phyloP scores from a whole-genome alignment of 1,284 basidiomycete genomes.

The Ustilago trichophora region DNA sequence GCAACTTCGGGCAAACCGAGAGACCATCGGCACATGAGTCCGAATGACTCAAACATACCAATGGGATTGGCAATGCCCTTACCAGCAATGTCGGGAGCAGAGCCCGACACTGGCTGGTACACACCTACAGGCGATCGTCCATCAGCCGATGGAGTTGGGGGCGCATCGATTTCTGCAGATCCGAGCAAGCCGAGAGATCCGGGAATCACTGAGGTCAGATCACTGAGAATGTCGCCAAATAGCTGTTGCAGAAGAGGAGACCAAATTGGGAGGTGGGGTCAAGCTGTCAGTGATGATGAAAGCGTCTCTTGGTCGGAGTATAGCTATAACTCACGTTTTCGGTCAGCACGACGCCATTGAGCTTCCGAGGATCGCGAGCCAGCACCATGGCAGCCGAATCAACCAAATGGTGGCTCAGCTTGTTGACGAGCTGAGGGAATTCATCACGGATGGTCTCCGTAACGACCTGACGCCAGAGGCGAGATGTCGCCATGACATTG shows the following conservation, averaged over 20 bases:
- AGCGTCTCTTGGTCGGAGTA: too few species aligned
- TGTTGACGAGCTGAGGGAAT: slow-evolving; percentile 39
- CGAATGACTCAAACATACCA: slow-evolving; percentile 93
- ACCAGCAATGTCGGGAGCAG: slow-evolving; percentile 91
- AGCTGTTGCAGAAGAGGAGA: slow-evolving; percentile 19
- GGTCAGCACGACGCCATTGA: slow-evolving; percentile 79
- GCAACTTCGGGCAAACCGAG: slow-evolving; percentile 81
- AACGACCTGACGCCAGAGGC: slow-evolving; percentile 82
- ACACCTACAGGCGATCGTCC: slow-evolving; percentile 73
- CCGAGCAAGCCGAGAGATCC: slow-evolving; percentile 78
- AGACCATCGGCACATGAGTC: slow-evolving; percentile 95
- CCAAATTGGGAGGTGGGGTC: too few species aligned
- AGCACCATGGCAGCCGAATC: slow-evolving; percentile 97
- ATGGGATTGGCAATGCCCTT: slow-evolving; percentile 94
- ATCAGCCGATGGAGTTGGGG: slow-evolving; percentile 71
- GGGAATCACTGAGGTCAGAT: slow-evolving; percentile 41
- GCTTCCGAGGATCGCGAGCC: slow-evolving; percentile 85
- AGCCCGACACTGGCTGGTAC: slow-evolving; percentile 84
- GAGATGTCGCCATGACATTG: slow-evolving; percentile 91
- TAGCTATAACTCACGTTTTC: slow-evolving; percentile 53
- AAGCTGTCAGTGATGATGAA: too few species aligned
- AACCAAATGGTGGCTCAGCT: slow-evolving; percentile 76
- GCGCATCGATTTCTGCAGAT: slow-evolving; percentile 92
- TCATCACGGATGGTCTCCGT: slow-evolving; percentile 58
- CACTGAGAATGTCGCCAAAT: slow-evolving; percentile 47